Conservation (phyloP, 768 basidiomycete genomes). For the Podaxis sp. region DNA sequence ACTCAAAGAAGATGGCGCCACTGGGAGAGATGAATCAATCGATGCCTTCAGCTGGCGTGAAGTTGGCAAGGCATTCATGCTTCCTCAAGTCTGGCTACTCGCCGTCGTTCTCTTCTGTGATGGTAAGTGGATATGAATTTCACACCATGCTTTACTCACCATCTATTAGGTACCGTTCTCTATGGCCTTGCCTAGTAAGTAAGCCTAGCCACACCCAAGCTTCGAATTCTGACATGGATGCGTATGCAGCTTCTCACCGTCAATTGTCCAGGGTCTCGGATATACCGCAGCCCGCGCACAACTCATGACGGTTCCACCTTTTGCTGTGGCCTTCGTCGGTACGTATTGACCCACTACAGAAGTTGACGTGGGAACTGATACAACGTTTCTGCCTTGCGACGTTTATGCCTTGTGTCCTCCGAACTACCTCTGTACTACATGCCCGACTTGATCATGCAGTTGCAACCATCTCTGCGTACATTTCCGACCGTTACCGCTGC, state of each 20-base stretch:
- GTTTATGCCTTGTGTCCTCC: neutral
- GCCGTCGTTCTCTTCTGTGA: slow-evolving; percentile 51
- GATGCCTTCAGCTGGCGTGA: slow-evolving; percentile 61
- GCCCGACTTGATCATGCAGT: slow-evolving; percentile 21
- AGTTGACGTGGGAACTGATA: neutral
- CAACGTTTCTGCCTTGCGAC: neutral
- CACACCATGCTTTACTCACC: neutral
- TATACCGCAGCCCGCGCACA: slow-evolving; percentile 55
- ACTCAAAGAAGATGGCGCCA: slow-evolving; percentile 42
- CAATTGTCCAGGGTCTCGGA: slow-evolving; percentile 65
- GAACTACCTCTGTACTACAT: no score
- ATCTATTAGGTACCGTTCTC: slow-evolving; percentile 37
- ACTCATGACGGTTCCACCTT: slow-evolving; percentile 63
- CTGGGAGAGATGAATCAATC: slow-evolving; percentile 28
- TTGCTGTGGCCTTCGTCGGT: slow-evolving; percentile 50
- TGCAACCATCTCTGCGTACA: slow-evolving; percentile 36
- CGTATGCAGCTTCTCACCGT: slow-evolving; percentile 60
- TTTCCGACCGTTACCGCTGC: slow-evolving; percentile 53
- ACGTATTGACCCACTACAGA: slow-evolving; percentile 20
- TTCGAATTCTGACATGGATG: neutral
- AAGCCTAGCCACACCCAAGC: slow-evolving; percentile 1
- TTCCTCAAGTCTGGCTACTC: slow-evolving; percentile 57
- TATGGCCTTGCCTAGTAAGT: slow-evolving; percentile 52
- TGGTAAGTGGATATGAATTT: slow-evolving; percentile 30
- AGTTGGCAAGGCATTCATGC: slow-evolving; percentile 44